Evolutionary conservation across 805 yeast genomes (phyloP), one percentile per base, ranked within the genome.

Genomic region (Saccharomycopsis vini): DNA sequence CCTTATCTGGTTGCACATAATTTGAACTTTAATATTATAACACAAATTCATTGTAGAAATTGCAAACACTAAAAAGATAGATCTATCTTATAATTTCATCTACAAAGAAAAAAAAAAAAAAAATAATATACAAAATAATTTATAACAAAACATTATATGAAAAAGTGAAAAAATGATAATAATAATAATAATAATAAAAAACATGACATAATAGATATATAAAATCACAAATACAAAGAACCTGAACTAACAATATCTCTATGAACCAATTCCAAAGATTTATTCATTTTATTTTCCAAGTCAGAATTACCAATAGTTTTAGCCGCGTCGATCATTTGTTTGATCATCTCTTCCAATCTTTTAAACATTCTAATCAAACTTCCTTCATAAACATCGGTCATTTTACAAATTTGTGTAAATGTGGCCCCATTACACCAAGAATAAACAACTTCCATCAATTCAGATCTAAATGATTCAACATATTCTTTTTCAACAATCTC

Each of bases 341-440:
- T 77, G 45, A 92, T 67, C 70, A 92, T 72, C 61, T 92, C 99
- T 62, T 92, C 98, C 44, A 92, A 68, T 58, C 98, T 74, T 62
- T 92, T 82, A 68, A 92, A 92, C 78, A 86, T 84, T 60, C 99
- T 79, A 52, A 92, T 90, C 58, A 92, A 72, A 19, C 95, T 82
- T 34, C 99, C 99, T 67, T 92, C 99, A 54, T 90, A 92, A 36
- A 92, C 97, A 59, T 92, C 98, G 0, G 98, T 92, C 96, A 92
- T 88, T 62, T 90, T 90, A 67, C 97, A 90, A 50, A 92, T 90
- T 60, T 90, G 96, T 0, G 97, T 90, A 62, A 92, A 92, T 0
- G 92, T 69, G 5, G 95, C 96, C 16, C 97, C 97, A 59, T 82
- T 81, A 62, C 96, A 87, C 99, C 99, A 92, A 39, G 90, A 84